Conservation (phyloP, 108 stramenopile genomes). For the Nitzschia sp. region DNA sequence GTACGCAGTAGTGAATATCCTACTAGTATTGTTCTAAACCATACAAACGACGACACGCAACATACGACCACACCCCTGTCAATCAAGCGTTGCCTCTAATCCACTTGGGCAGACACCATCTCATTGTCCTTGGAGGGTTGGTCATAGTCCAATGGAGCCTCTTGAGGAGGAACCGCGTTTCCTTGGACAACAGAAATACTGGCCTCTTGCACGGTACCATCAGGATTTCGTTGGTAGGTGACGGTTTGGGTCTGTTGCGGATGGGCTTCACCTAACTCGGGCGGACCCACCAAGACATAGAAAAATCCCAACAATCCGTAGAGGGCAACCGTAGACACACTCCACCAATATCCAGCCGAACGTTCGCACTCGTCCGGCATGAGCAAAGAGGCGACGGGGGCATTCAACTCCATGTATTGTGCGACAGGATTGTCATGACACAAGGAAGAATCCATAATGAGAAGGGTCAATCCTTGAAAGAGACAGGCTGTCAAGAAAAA, state of each 20-base stretch:
- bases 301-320: conserved; percentile 24
- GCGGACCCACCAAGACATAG: neutral
- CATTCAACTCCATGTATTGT: conserved; percentile 18
- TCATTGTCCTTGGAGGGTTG: no score
- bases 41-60: no score
- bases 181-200: conserved; percentile 26
- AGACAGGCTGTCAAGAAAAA: conserved; percentile 4
- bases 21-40: no score
- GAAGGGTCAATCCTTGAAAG: conserved; percentile 30
- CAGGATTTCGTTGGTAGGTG: conserved; percentile 26
- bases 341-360: conserved; percentile 12
- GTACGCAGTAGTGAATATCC: no score
- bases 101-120: no score
- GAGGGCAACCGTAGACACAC: conserved; percentile 4
- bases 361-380: conserved; percentile 23
- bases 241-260: conserved; percentile 34
- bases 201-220: conserved; percentile 23
- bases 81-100: no score
- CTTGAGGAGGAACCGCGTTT: neutral
- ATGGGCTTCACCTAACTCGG: conserved; percentile 1
- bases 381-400: neutral
- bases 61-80: no score
- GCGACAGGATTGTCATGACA: conserved; percentile 31
- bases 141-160: no score
- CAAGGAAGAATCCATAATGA: conserved; percentile 21